Percentiles rank a stretch among this genome's conserved stretches.
phyloP scores from a whole-genome alignment of 1,284 basidiomycete species.

The Melampsora occidentalis region DNA sequence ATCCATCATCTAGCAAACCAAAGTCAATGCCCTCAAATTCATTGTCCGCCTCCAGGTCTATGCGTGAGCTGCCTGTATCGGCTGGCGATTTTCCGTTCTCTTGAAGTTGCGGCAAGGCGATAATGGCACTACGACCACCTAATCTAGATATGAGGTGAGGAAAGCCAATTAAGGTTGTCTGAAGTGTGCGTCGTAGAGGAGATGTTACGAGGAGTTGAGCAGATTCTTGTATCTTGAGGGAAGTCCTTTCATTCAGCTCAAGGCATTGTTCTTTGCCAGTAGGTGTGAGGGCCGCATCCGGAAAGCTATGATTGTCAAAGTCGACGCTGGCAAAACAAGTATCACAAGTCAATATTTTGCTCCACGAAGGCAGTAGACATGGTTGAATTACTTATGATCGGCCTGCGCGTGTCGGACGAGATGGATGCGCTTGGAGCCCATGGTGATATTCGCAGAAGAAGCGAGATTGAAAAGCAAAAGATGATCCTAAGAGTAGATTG shows the following conservation, averaged over 20 bases:
- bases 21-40: slow-evolving; percentile 41
- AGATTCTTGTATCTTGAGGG: slow-evolving; percentile 10
- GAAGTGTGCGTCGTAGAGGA: slow-evolving; percentile 29
- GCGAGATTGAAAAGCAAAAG: too few relatives aligned
- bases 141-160: slow-evolving; percentile 16
- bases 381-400: slow-evolving; percentile 19
- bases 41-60: slow-evolving; percentile 6
- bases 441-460: background rate
- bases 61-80: slow-evolving; percentile 37
- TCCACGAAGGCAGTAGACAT: background rate
- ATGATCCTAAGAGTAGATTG: too few relatives aligned
- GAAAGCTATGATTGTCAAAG: slow-evolving; percentile 40
- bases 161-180: slow-evolving; percentile 26
- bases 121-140: slow-evolving; percentile 31
- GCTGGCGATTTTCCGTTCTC: slow-evolving; percentile 34
- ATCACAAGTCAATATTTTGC: background rate
- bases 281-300: slow-evolving; percentile 28
- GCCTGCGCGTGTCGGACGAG: slow-evolving; percentile 34
- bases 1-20: slow-evolving; percentile 17
- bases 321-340: slow-evolving; percentile 13
- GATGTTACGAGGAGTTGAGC: slow-evolving; percentile 34
- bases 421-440: slow-evolving; percentile 31
- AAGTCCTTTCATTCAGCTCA: slow-evolving; percentile 1
- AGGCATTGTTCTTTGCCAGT: slow-evolving; percentile 33
- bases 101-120: slow-evolving; percentile 29